These are phyloP conservation scores for Fusarium neocosmosporiellum DNA, from an alignment of 2,329 filamentous ascomycete species.

Conservation along the genomic window DNA sequence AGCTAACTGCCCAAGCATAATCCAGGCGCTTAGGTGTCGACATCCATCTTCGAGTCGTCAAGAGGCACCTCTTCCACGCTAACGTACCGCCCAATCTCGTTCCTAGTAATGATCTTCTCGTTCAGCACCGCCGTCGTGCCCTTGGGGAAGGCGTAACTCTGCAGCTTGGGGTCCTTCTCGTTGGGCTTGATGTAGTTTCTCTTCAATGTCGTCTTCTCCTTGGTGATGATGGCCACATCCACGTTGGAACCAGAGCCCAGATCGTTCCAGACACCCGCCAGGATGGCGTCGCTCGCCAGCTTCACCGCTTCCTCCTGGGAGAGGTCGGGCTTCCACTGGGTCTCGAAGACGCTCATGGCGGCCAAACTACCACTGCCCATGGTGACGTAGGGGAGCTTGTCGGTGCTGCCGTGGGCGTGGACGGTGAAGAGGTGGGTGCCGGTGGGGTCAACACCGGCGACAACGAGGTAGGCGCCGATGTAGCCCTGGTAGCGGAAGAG, in stretches of 20 bases:
- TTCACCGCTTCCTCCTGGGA: slow-evolving; percentile 84
- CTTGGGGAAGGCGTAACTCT: slow-evolving; percentile 89
- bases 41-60: slow-evolving; percentile 76
- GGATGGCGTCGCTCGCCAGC: slow-evolving; percentile 86
- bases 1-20: slow-evolving; percentile 19
- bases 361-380: slow-evolving; percentile 98
- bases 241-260: slow-evolving; percentile 97
- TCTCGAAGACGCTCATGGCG: slow-evolving; percentile 98
- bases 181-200: slow-evolving; percentile 95
- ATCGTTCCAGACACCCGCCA: slow-evolving; percentile 99
- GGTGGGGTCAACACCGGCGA: slow-evolving; percentile 96
- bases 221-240: slow-evolving; percentile 94
- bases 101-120: slow-evolving; percentile 94
- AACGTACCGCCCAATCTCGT: slow-evolving; percentile 94
- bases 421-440: slow-evolving; percentile 97
- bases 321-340: slow-evolving; percentile 86
- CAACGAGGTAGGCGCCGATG: slow-evolving; percentile 97
- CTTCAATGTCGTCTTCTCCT: slow-evolving; percentile 93
- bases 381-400: slow-evolving; percentile 98
- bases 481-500: slow-evolving; percentile 98
- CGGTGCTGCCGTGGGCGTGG: slow-evolving; percentile 96
- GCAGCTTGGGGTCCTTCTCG: slow-evolving; percentile 87
- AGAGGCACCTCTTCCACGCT: slow-evolving; percentile 87
- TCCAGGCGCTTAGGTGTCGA: slow-evolving; percentile 62
- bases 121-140: slow-evolving; percentile 97